Base-by-base conservation (phyloP, 1,139 yeast genomes). In the Hanseniaspora sp. region DNA sequence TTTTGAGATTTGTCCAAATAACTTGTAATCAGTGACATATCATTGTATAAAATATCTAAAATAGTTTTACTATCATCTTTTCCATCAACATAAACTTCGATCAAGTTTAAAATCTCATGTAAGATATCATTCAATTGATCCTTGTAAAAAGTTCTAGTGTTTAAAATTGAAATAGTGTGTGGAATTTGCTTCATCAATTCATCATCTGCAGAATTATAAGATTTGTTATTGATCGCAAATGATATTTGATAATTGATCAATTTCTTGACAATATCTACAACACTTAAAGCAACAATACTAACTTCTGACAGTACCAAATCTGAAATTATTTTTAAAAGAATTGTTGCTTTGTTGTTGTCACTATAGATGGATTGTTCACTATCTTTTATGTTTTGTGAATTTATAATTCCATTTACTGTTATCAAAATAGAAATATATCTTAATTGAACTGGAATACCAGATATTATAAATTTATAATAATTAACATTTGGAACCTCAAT, bases 371-470 rank as follows among this genome's bases (percentile, higher is more conserved):
- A 58, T 4, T 56, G 55, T 4, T 48, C 48, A 1, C 48, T 40
- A 0, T 57, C 59, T 12, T 46, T 23, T 18, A 56, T 47, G 15
- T 38, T n/a, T 3, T 45, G 29, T 5, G 45, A 13, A 47, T 60
- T 61, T 6, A 61, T 60, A 30, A 71, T 57, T 42, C 63, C 62
- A 28, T 65, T 60, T 5, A 76, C 71, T 41, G 77, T 62, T 1
- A 75, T 64, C 12, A 74, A 66, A 53, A 86, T 72, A 5, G 86
- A 77, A 43, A 83, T 71, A 66, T 86, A 90, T 59, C 98, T 73
- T 58, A 87, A 71, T 64, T 88, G 96, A 17, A 92, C 95, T 0
- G 95, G 97, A 7, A 87, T 78, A 80, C 92, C 87, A 46, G 79
- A 77, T 11, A 87, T 79, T 56, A 86, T 77, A 59, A 80, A 71